These are phyloP conservation scores for Sporothrix dimorphospora DNA, from an alignment of 2,329 filamentous ascomycete species.

Conservation along the genomic window DNA sequence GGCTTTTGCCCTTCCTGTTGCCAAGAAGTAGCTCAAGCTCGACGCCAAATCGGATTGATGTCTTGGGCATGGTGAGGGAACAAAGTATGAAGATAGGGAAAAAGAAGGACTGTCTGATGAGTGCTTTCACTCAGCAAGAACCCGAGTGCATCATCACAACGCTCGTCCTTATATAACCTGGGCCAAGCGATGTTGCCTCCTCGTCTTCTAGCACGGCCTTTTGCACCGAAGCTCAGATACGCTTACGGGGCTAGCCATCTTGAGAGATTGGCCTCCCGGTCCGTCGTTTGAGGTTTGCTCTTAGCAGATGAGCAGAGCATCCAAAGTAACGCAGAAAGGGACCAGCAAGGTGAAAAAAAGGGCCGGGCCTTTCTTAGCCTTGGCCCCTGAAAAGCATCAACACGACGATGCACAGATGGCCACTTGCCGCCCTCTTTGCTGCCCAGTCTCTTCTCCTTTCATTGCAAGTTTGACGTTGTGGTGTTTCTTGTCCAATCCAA, in stretches of 20 bases:
- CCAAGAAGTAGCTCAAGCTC: slow-evolving; percentile 46
- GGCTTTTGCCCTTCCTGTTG: slow-evolving; percentile 38
- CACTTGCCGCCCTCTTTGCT: background rate
- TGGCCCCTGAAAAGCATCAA: slow-evolving; percentile 10
- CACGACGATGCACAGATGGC: background rate
- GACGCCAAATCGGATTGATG: slow-evolving; percentile 42
- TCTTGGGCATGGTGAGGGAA: background rate
- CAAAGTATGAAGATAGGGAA: background rate
- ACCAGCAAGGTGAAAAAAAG: background rate
- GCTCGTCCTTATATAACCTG: background rate
- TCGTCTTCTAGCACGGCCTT: background rate
- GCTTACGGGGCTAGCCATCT: slow-evolving; percentile 24
- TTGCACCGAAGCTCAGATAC: background rate
- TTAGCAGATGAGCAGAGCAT: slow-evolving; percentile 2
- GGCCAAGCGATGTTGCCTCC: background rate
- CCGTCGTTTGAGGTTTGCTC: slow-evolving; percentile 28
- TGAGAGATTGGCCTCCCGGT: slow-evolving; percentile 25
- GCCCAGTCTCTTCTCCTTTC: too few species aligned
- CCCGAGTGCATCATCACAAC: background rate
- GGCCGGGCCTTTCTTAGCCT: background rate
- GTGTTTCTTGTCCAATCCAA: background rate
- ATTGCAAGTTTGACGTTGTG: background rate
- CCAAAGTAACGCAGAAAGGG: background rate
- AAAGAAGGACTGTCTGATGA: background rate
- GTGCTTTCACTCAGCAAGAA: background rate